A percentile compares a stretch with the other conserved stretches of the same genome.
phyloP scores from a whole-genome alignment of 179 eudicot species.

The Spinacia oleracea region DNA sequence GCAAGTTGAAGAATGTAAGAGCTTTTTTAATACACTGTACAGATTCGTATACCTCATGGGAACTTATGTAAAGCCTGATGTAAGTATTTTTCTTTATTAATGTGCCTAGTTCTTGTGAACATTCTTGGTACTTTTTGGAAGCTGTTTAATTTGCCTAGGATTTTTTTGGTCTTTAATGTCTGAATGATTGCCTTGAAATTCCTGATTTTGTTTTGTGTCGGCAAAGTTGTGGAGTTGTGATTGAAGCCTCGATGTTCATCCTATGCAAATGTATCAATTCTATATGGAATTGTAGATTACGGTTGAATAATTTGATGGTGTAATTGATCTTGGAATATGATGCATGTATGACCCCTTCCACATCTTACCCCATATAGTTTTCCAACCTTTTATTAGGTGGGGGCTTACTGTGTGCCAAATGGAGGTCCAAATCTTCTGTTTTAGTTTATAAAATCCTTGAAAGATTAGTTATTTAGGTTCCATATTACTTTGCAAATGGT shows the following conservation, averaged over 20 bases:
- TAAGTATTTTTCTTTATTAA: constrained; percentile 37
- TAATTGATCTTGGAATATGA: not conserved
- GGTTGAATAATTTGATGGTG: constrained; percentile 1
- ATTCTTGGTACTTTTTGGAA: not conserved
- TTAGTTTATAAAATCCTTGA: too few species aligned
- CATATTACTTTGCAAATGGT: not conserved
- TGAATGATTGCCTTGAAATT: not conserved
- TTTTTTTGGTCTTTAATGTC: not conserved
- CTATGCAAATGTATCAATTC: not conserved
- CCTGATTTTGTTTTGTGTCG: not conserved
- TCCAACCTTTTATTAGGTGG: not conserved
- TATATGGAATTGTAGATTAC: not conserved
- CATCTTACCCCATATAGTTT: not conserved
- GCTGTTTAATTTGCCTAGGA: not conserved
- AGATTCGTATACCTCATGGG: constrained; percentile 79
- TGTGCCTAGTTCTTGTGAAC: not conserved
- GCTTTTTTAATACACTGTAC: constrained; percentile 62
- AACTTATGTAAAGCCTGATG: constrained; percentile 90
- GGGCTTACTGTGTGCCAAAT: not conserved
- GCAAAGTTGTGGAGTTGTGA: constrained; percentile 1
- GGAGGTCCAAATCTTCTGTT: not conserved
- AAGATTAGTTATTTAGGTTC: not conserved
- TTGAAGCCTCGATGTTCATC: not conserved
- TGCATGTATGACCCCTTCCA: not conserved
- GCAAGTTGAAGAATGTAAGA: constrained; percentile 70